A percentile compares a stretch with the other conserved stretches of the same genome.
Evolutionary conservation across 2,329 filamentous ascomycete species (phyloP).

Genomic region (Paraphoma chrysanthemicola): DNA sequence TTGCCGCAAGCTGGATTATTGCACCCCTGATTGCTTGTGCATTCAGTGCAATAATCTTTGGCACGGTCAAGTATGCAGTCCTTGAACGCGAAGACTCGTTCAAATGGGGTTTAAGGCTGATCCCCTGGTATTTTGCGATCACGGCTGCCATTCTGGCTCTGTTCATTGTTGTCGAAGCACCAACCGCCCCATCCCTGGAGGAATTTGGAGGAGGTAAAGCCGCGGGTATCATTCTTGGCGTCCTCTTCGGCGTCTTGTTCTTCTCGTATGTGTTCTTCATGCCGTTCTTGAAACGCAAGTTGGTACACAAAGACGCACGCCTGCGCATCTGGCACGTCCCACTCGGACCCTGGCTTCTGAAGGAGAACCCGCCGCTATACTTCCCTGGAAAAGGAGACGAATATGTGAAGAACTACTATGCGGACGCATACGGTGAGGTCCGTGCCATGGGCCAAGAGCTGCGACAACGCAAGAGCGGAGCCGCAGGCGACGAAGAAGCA

Average conservation of each 20-base stretch:
- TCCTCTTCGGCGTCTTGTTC: conserved; percentile 29
- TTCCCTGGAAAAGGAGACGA: conserved; percentile 48
- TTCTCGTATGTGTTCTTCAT: conserved; percentile 37
- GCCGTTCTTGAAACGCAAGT: conserved; percentile 36
- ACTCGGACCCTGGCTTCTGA: conserved; percentile 50
- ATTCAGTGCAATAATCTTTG: conserved; percentile 59
- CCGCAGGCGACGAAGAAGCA: conserved; percentile 9
- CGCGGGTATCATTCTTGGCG: conserved; percentile 33
- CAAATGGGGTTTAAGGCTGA: conserved; percentile 57
- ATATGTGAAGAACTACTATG: conserved; percentile 52
- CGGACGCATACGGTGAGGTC: conserved; percentile 35
- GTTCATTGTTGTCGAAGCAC: conserved; percentile 63
- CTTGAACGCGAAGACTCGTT: conserved; percentile 58
- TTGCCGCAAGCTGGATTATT: conserved; percentile 57
- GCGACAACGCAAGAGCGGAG: conserved; percentile 9
- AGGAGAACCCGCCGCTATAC: conserved; percentile 50
- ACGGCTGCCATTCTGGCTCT: conserved; percentile 60
- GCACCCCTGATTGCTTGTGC: conserved; percentile 56
- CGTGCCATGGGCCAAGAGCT: conserved; percentile 24
- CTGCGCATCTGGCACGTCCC: conserved; percentile 33
- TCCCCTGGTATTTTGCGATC: conserved; percentile 58
- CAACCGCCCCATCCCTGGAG: conserved; percentile 37
- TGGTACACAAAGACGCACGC: conserved; percentile 32
- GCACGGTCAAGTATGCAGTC: conserved; percentile 57
- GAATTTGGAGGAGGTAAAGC: conserved; percentile 41